Conservation (phyloP, 768 basidiomycete genomes). For the Tylopilus rubrobrunneus region DNA sequence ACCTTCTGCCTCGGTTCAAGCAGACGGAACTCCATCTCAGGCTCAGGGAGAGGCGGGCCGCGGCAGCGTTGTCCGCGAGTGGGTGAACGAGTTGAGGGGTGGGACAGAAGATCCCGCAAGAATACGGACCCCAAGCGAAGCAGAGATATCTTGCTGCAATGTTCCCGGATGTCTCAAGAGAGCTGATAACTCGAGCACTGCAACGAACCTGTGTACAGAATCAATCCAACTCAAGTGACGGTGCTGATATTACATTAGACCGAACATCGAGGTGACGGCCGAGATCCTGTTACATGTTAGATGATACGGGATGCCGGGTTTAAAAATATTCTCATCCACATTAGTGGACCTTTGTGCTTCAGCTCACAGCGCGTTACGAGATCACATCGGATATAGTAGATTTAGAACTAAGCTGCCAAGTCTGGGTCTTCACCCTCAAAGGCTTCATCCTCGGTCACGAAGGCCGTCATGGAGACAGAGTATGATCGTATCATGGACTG, state of each 20-base stretch:
- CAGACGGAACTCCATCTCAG: constrained; percentile 16
- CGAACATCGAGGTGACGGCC: constrained; percentile 77
- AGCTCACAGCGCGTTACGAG: background rate
- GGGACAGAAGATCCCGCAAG: constrained; percentile 52
- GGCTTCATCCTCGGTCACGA: constrained; percentile 66
- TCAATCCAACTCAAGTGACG: background rate
- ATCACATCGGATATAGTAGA: constrained; percentile 6
- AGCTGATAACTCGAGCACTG: constrained; percentile 69
- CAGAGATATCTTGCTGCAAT: constrained; percentile 75
- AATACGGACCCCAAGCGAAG: constrained; percentile 67
- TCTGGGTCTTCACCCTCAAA: constrained; percentile 43
- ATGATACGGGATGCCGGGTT: constrained; percentile 1
- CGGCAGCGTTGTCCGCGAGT: constrained; percentile 62
- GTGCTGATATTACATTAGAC: constrained; percentile 37
- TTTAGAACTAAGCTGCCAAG: constrained; percentile 23
- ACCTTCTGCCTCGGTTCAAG: constrained; percentile 26
- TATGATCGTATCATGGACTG: constrained; percentile 94
- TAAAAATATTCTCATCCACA: no score
- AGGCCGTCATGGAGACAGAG: constrained; percentile 83
- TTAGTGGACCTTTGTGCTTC: background rate
- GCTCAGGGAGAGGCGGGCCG: constrained; percentile 25
- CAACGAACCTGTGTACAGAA: constrained; percentile 64
- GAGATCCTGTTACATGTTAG: constrained; percentile 66
- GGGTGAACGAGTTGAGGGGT: constrained; percentile 79
- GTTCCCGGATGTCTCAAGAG: constrained; percentile 79